phyloP scores from a whole-genome alignment of 352 stramenopile species.

The Pythium folliculosum region DNA sequence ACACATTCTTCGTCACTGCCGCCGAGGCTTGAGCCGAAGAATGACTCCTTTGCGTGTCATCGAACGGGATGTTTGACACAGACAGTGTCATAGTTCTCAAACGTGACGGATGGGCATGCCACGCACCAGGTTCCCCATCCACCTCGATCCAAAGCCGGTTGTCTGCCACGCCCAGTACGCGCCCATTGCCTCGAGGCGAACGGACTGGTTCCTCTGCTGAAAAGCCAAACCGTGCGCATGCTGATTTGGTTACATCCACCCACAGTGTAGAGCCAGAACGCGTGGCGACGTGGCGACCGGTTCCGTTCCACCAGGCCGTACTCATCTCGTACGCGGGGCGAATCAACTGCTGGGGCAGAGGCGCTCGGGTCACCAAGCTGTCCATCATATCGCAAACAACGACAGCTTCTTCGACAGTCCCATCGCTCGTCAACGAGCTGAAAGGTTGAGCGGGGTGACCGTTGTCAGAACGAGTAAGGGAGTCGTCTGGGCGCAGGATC shows the following conservation, averaged over 20 bases:
- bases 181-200: conserved; percentile 71
- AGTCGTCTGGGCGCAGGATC: conserved; percentile 29
- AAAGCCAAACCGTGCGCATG: conserved; percentile 50
- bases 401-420: conserved; percentile 55
- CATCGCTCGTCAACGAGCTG: not conserved
- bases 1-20: too few species aligned
- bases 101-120: conserved; percentile 80
- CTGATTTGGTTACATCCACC: conserved; percentile 57
- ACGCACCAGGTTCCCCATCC: conserved; percentile 71
- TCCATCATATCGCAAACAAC: conserved; percentile 64
- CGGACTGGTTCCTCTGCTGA: conserved; percentile 59
- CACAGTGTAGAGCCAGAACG: conserved; percentile 60
- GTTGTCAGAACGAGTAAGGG: not conserved
- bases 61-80: not conserved
- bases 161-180: conserved; percentile 62
- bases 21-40: too few species aligned
- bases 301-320: conserved; percentile 48
- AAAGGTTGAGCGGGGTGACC: not conserved
- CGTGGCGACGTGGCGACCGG: conserved; percentile 59
- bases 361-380: conserved; percentile 32
- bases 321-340: conserved; percentile 55
- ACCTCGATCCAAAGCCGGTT: conserved; percentile 79
- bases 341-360: conserved; percentile 35
- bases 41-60: too few species aligned
- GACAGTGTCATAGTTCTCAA: conserved; percentile 44